Evolutionary conservation across 2,329 filamentous ascomycete genomes (phyloP), one percentile per base, ranked within the genome.

Genomic region (Ophiostoma triangulosporum): DNA sequence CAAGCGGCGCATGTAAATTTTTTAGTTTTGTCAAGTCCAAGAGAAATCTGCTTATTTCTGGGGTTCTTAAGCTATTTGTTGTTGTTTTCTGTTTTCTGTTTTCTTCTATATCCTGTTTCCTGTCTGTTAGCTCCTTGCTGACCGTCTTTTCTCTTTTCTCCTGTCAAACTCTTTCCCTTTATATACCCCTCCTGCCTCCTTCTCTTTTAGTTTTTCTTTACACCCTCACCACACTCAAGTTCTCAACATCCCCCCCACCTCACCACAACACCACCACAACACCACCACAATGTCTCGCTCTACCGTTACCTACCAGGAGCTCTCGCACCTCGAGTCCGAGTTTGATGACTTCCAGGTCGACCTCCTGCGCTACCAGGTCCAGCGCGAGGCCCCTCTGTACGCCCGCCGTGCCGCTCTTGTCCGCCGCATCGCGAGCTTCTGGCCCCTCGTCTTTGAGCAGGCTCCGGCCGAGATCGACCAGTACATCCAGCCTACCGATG

Each of bases 391-490:
- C 57, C 76, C 84, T 45, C 77, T 95, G 57, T 95, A 88, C 73
- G 75, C 78, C 62, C 86, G 86, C 70, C 88, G 91, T 65, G 74
- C 79, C 60, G 76, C 79, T 61, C 69, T 88, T 59, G 73, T 93
- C 59, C 69, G 77, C 58, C 75, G 83, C 64, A 90, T 96, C 64
- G 79, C 81, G 61, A 81, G 87, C 72, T 98, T 97, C 80, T 97
- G 93, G 93, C 76, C 87, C n/a, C 79, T 94, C 55, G 90, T 96
- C 54, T 77, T 97, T 66, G 87, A 95, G 73, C 84, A 89, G 70
- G 83, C 86, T 3, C 89, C 90, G 2, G 76, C 78, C 48, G 88
- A 95, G 58, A 78, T 98, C 61, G 89, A 95, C 70, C 83, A 88
- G 69, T 89, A 84, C 74, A 85, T 97, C 65, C 83, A 88, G 65